A percentile compares a stretch with the other conserved stretches of the same genome.
phyloP scores from a whole-genome alignment of 2,329 filamentous ascomycete species.

The Plectosphaerella sp. region DNA sequence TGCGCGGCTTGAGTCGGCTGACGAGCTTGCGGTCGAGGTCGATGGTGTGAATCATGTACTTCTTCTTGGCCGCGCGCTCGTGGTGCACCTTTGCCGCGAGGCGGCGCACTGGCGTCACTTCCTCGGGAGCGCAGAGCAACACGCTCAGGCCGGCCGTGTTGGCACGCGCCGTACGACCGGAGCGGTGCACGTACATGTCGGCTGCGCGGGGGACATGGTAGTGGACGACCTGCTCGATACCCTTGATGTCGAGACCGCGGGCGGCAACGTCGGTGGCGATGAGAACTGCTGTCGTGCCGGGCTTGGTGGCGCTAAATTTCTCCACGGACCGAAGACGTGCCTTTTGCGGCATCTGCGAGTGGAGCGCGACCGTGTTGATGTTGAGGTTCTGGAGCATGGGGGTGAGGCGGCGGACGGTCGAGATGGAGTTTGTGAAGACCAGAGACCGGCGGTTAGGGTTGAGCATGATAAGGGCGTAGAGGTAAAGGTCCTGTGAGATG shows the following conservation, averaged over 20 bases:
- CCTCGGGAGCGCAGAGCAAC: slow-evolving; percentile 85
- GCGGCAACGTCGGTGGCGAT: slow-evolving; percentile 93
- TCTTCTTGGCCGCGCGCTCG: slow-evolving; percentile 41
- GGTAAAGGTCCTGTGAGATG: slow-evolving; percentile 68
- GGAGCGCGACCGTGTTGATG: slow-evolving; percentile 71
- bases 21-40: slow-evolving; percentile 81
- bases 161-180: slow-evolving; percentile 87
- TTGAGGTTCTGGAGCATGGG: slow-evolving; percentile 81
- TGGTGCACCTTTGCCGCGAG: slow-evolving; percentile 87
- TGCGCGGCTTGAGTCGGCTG: slow-evolving; percentile 68
- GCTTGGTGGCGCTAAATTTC: slow-evolving; percentile 67
- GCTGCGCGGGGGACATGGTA: slow-evolving; percentile 92
- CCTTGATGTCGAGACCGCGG: slow-evolving; percentile 86
- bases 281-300: slow-evolving; percentile 59
- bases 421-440: slow-evolving; percentile 95
- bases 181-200: slow-evolving; percentile 92
- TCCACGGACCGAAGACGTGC: slow-evolving; percentile 90
- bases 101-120: slow-evolving; percentile 78
- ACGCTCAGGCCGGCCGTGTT: slow-evolving; percentile 74
- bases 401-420: slow-evolving; percentile 78
- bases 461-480: slow-evolving; percentile 82
- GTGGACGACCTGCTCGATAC: slow-evolving; percentile 85
- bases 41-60: slow-evolving; percentile 69
- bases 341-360: slow-evolving; percentile 95
- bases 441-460: slow-evolving; percentile 77